These are phyloP conservation scores for Glarea lozoyensis DNA, from an alignment of 495 filamentous ascomycete species.

Conservation along the genomic window DNA sequence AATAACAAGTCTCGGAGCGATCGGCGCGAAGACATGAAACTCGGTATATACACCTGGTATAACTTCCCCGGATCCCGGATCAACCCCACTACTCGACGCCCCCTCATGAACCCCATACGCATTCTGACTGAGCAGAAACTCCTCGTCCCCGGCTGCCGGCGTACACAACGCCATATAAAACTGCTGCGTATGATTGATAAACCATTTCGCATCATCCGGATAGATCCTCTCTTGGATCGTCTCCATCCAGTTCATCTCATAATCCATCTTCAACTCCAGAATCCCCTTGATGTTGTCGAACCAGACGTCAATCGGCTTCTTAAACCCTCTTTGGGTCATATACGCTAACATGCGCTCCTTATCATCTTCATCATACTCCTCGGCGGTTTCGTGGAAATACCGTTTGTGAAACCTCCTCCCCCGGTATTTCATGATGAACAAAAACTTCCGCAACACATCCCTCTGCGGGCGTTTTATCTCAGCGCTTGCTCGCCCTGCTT, in stretches of 20 bases:
- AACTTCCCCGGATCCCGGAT: constrained; percentile 11
- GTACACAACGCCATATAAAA: constrained; percentile 40
- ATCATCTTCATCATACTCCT: constrained; percentile 34
- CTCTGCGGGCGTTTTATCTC: constrained; percentile 31
- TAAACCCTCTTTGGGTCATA: constrained; percentile 34
- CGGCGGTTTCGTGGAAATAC: constrained; percentile 27
- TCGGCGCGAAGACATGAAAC: constrained; percentile 36
- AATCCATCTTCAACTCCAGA: constrained; percentile 37
- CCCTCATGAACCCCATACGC: constrained; percentile 40
- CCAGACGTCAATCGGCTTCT: constrained; percentile 41
- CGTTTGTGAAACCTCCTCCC: constrained; percentile 24
- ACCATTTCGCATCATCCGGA: constrained; percentile 33
- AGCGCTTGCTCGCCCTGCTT: constrained; percentile 14
- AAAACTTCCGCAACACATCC: constrained; percentile 39
- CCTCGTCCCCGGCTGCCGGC: constrained; percentile 26
- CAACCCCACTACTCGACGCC: constrained; percentile 18
- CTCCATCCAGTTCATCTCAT: constrained; percentile 25
- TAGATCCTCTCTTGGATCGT: constrained; percentile 29
- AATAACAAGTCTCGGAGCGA: constrained; percentile 42
- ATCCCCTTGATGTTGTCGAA: constrained; percentile 36
- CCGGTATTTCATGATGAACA: constrained; percentile 47
- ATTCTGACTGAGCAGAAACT: constrained; percentile 43
- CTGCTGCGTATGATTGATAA: constrained; percentile 26
- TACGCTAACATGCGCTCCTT: constrained; percentile 28
- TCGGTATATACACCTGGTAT: constrained; percentile 23